Evolutionary conservation across 1,139 yeast species (phyloP).

Genomic region (Arxiozyma bovina): DNA sequence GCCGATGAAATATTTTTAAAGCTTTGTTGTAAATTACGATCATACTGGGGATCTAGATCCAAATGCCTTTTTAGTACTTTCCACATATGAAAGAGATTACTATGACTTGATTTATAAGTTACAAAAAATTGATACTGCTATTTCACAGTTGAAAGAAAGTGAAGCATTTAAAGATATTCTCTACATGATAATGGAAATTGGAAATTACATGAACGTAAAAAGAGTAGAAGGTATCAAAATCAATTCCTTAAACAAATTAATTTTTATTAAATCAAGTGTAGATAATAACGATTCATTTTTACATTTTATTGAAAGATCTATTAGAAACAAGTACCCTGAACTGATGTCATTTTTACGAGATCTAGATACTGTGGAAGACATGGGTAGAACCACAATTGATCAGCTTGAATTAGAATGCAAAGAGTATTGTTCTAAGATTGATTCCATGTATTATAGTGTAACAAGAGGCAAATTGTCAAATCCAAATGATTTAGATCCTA

Average conservation of each 20-base stretch:
- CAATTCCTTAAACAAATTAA: constrained; percentile 72
- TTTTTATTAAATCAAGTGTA: constrained; percentile 72
- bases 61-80: constrained; percentile 59
- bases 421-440: constrained; percentile 49
- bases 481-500: constrained; percentile 59
- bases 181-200: constrained; percentile 72
- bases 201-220: constrained; percentile 91
- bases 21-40: constrained; percentile 65
- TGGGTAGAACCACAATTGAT: constrained; percentile 66
- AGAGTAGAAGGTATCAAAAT: constrained; percentile 79
- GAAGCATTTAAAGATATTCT: constrained; percentile 58
- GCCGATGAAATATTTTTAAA: constrained; percentile 75
- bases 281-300: constrained; percentile 71
- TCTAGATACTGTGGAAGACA: constrained; percentile 48
- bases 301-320: constrained; percentile 77
- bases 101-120: constrained; percentile 57
- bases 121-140: constrained; percentile 58
- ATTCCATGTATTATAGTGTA: constrained; percentile 47
- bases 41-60: constrained; percentile 85
- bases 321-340: constrained; percentile 72
- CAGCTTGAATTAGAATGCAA: constrained; percentile 64
- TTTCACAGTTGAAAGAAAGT: constrained; percentile 52
- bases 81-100: constrained; percentile 68
- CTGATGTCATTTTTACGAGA: constrained; percentile 72
- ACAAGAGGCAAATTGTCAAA: constrained; percentile 71